Conservation (phyloP, 345 rosid species). For the Populus ilicifolia region DNA sequence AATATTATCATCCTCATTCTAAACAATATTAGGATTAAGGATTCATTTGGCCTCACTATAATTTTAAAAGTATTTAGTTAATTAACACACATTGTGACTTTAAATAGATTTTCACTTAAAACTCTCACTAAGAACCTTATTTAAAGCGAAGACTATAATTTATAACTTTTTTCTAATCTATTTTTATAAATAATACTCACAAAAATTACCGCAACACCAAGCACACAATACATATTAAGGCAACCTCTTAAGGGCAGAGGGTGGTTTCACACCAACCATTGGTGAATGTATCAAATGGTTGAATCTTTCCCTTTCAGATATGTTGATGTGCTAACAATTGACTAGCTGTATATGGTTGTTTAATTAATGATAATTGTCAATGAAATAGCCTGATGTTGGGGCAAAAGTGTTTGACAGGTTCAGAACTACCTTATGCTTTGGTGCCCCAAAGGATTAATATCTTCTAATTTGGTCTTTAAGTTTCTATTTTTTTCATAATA, state of each 20-base stretch:
- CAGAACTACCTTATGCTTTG: background rate
- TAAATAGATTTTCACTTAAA: too few species aligned
- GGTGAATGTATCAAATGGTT: background rate
- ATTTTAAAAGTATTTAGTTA: too few species aligned
- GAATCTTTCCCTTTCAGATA: background rate
- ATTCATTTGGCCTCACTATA: too few species aligned
- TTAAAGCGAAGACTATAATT: too few species aligned
- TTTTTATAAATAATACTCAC: accelerated
- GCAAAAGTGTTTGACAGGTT: background rate
- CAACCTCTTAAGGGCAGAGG: background rate
- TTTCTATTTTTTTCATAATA: background rate
- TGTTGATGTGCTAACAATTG: background rate
- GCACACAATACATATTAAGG: too few species aligned
- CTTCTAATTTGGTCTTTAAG: background rate
- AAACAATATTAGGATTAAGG: too few species aligned
- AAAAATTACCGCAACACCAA: too few species aligned
- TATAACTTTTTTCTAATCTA: too few species aligned
- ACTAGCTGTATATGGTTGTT: background rate
- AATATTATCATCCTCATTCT: background rate
- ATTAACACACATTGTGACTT: too few species aligned
- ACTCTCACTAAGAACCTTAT: too few species aligned
- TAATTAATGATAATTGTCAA: background rate
- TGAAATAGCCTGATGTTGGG: background rate
- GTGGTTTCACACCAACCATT: background rate
- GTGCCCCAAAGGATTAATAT: background rate